Evolutionary conservation across 2,329 filamentous ascomycete genomes (phyloP).

Genomic region (Microsporum audouinii): DNA sequence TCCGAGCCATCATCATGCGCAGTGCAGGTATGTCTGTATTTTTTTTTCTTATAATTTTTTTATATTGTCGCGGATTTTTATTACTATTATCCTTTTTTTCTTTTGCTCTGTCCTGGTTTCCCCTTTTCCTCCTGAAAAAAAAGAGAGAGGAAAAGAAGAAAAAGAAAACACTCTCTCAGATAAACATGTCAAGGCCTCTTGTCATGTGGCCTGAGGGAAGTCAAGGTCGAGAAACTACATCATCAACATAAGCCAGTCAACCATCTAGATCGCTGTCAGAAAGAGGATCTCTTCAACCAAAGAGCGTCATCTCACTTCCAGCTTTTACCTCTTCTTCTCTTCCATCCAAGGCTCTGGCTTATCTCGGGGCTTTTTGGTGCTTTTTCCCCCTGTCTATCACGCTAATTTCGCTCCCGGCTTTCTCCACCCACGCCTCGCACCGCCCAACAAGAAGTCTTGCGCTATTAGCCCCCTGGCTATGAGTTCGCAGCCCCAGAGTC

Average conservation of each 20-base stretch:
- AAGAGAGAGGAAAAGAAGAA: background rate
- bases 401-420: constrained; percentile 8
- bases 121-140: background rate
- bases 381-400: constrained; percentile 4
- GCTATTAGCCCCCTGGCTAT: background rate
- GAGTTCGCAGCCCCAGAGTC: background rate
- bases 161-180: background rate
- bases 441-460: background rate
- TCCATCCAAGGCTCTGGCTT: background rate
- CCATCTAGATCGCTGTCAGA: background rate
- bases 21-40: constrained; percentile 50
- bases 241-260: background rate
- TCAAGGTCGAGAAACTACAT: too few relatives aligned
- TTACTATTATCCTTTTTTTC: background rate
- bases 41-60: constrained; percentile 3
- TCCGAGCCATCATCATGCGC: constrained; percentile 57
- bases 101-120: background rate
- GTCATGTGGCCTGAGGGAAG: too few relatives aligned
- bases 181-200: too few relatives aligned
- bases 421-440: constrained; percentile 7
- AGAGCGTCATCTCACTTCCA: background rate
- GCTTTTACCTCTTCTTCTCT: background rate
- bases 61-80: background rate
- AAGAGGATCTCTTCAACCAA: background rate
- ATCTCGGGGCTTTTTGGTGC: background rate